Conservation (phyloP, 2,329 filamentous ascomycete genomes). For the Xylariaceae sp. region DNA sequence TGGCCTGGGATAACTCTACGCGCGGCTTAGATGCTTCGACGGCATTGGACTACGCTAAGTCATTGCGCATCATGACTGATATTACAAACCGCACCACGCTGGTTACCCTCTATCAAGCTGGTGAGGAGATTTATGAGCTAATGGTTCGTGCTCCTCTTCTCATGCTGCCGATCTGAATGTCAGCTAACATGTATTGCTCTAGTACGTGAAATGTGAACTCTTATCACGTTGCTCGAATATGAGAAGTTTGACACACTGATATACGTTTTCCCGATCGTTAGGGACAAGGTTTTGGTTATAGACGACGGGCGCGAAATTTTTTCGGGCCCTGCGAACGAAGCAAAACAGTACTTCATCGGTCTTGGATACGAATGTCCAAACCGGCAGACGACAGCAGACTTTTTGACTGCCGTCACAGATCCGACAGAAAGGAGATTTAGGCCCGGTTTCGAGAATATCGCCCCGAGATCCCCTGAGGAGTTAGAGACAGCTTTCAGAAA, state of each 20-base stretch:
- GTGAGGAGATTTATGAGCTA: slow-evolving; percentile 41
- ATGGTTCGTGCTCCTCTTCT: slow-evolving; percentile 39
- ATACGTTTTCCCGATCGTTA: no score
- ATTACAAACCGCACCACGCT: slow-evolving; percentile 58
- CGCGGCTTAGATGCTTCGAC: slow-evolving; percentile 77
- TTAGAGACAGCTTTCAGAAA: slow-evolving; percentile 62
- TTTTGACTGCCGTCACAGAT: slow-evolving; percentile 73
- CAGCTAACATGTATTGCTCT: no score
- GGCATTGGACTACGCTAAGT: slow-evolving; percentile 72
- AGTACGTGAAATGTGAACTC: no score
- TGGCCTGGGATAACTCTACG: slow-evolving; percentile 78
- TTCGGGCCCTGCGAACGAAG: slow-evolving; percentile 59
- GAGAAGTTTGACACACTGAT: no score
- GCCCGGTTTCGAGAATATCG: slow-evolving; percentile 58
- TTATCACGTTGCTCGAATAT: no score
- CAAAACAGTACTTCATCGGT: slow-evolving; percentile 61
- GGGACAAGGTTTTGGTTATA: slow-evolving; percentile 74
- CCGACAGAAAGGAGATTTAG: slow-evolving; percentile 66
- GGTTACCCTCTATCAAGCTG: slow-evolving; percentile 41
- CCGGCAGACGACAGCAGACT: slow-evolving; percentile 69
- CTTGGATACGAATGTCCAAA: slow-evolving; percentile 61
- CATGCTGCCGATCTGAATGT: no score
- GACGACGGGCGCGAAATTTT: slow-evolving; percentile 61
- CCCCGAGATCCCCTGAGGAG: slow-evolving; percentile 66
- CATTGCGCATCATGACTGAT: slow-evolving; percentile 69